These are phyloP conservation scores for Nephelium lappaceum DNA, from an alignment of 345 rosid genomes.

Conservation along the genomic window DNA sequence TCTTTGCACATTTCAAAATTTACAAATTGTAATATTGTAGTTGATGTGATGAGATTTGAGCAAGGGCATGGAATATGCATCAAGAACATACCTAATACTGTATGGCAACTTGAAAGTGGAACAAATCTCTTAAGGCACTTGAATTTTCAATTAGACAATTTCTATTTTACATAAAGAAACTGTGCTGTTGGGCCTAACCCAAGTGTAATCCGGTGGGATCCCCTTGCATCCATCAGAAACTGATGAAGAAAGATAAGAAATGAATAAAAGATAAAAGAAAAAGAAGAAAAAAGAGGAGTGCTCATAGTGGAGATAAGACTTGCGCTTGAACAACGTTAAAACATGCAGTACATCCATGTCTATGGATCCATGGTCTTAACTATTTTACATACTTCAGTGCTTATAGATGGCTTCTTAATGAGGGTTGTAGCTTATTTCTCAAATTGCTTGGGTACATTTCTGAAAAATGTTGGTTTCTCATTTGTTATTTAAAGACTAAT, in stretches of 20 bases:
- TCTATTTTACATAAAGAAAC: background rate
- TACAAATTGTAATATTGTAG: too few species aligned
- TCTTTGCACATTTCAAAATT: too few species aligned
- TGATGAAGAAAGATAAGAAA: background rate
- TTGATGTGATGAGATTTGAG: too few species aligned
- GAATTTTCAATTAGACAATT: background rate
- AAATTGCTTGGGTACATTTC: background rate
- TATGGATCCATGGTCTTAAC: background rate
- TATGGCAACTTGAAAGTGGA: background rate
- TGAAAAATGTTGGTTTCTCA: background rate
- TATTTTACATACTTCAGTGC: background rate
- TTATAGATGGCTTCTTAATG: background rate
- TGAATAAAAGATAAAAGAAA: background rate
- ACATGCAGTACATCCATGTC: background rate
- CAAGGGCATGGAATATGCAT: background rate
- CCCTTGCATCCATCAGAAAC: background rate
- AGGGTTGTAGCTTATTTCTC: background rate
- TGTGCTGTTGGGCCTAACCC: too few species aligned
- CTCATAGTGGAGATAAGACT: background rate
- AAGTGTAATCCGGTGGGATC: background rate
- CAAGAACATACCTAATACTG: background rate
- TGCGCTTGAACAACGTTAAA: background rate
- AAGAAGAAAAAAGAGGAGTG: background rate
- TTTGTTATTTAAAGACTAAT: background rate
- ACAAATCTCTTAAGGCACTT: background rate